phyloP scores from a whole-genome alignment of 495 filamentous ascomycete species.

The Paragyromitra xinjiangensis region DNA sequence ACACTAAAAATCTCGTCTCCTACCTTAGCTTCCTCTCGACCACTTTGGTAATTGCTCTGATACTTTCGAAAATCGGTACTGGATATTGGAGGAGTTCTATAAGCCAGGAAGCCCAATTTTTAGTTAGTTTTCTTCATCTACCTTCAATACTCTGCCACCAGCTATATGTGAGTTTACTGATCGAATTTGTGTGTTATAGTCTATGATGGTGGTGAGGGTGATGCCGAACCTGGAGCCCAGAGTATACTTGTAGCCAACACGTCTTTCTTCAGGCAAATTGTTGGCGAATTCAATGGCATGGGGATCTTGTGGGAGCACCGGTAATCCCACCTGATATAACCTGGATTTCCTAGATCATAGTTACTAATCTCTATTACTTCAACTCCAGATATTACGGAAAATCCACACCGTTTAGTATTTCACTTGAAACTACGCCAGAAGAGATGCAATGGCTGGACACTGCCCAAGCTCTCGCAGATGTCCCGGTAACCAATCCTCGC shows the following conservation, averaged over 20 bases:
- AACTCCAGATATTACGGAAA: conserved; percentile 64
- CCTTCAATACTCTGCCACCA: not conserved
- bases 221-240: conserved; percentile 56
- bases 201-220: conserved; percentile 64
- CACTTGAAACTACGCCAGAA: conserved; percentile 61
- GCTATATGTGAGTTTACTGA: not conserved
- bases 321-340: conserved; percentile 48
- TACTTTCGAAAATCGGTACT: conserved; percentile 67
- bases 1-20: not conserved
- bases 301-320: conserved; percentile 70
- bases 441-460: conserved; percentile 64
- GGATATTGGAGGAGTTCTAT: conserved; percentile 64
- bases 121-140: conserved; percentile 12
- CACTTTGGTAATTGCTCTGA: conserved; percentile 60
- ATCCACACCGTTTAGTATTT: conserved; percentile 64
- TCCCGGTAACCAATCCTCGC: conserved; percentile 61
- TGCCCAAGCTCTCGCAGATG: conserved; percentile 64
- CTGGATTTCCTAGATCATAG: not conserved
- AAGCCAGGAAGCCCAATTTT: conserved; percentile 65
- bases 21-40: conserved; percentile 62
- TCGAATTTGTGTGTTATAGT: conserved; percentile 44
- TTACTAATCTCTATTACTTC: conserved; percentile 17
- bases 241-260: conserved; percentile 34
- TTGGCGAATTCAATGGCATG: conserved; percentile 64
- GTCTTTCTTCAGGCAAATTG: conserved; percentile 62